Evolutionary conservation across 805 yeast species (phyloP).

Genomic region (Sugiyamaella floridensis): DNA sequence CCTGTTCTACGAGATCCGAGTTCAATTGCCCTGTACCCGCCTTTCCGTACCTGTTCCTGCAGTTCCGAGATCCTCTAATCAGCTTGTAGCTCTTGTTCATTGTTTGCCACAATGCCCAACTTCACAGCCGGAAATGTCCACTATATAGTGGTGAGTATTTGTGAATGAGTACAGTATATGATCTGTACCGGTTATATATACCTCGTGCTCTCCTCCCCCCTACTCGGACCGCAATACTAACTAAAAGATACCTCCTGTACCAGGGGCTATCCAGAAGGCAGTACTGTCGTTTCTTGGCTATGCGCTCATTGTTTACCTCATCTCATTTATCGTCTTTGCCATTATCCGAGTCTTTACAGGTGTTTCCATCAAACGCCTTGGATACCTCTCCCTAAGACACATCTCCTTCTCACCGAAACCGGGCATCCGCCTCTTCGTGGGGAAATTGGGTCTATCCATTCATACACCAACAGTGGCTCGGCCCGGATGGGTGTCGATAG

Average conservation of each 20-base stretch:
- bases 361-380: constrained; percentile 36
- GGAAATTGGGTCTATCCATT: constrained; percentile 30
- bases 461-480: constrained; percentile 37
- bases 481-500: constrained; percentile 35
- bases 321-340: constrained; percentile 33
- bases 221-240: not conserved
- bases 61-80: not conserved
- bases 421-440: constrained; percentile 32
- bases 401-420: constrained; percentile 29
- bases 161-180: no score
- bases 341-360: constrained; percentile 35
- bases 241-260: constrained; percentile 1
- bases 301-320: constrained; percentile 22
- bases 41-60: not conserved
- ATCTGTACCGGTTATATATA: no score
- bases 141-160: constrained; percentile 5
- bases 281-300: constrained; percentile 15
- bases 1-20: not conserved
- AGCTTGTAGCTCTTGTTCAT: not conserved
- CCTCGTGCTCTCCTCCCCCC: not conserved
- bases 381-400: constrained; percentile 35
- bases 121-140: not conserved
- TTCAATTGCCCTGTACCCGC: not conserved
- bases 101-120: not conserved
- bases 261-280: constrained; percentile 12